Evolutionary conservation across 768 basidiomycete species (phyloP), one percentile per base, ranked within the genome.

Genomic region (Mycena maculata): DNA sequence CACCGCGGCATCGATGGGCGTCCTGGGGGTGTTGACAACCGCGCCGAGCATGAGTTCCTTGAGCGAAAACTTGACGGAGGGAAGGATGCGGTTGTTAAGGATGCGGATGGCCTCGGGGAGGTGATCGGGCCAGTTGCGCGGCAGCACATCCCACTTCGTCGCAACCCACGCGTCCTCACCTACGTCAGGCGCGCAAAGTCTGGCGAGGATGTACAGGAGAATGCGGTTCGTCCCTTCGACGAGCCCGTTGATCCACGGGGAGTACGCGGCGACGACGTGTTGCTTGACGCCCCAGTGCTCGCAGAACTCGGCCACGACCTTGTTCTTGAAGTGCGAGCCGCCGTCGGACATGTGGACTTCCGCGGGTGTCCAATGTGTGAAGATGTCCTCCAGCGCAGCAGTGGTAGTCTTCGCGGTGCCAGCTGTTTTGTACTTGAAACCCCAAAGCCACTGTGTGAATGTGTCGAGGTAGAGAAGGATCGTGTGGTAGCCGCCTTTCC

Each of bases 221-320:
- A 75, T 55, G 28, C 71, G 69, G 57, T 76, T 75, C 1, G 64
- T 60, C n/a, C 70, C 70, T 36, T 76, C 73, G 10, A 73, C 60
- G 8, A 75, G 67, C 1, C 75, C 74, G 42, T 76, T 76, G 23
- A 71, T 47, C 76, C 76, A 77, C 0, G 74, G 75, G 20, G 75
- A 56, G 52, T 75, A 76, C 12, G 72, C 63, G 1, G 74, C 56
- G 11, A 57, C 60, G 0, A 67, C 58, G 31, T 69, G 56, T 28
- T 62, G 52, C 16, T 71, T 44, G 13, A 70, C 65, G 1, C 47
- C 39, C 31, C 28, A 27, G 16, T 31, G 23, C 11, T 31, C 53
- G 57, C 71, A 75, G 60, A 62, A 71, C 2, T 68, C 69, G 1
- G n/a, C 1, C 1, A 47, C 45, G n/a, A 22, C 23, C 12, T 11